These are phyloP conservation scores for Soucietia sequanensis DNA, from an alignment of 805 yeast genomes.

Conservation along the genomic window DNA sequence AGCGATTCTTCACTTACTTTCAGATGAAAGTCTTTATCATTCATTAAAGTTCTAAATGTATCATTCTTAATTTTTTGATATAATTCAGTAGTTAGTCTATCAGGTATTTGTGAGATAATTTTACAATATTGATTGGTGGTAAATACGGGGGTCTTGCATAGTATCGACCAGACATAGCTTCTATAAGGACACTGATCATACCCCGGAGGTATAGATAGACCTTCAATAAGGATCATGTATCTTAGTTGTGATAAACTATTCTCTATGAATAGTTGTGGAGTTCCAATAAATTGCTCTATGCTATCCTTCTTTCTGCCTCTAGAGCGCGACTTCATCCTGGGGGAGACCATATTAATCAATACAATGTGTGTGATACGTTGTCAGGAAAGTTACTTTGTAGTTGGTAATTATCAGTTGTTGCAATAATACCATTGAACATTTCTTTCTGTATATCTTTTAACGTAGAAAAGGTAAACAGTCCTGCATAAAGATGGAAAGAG, in stretches of 20 bases:
- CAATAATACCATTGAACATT: too few relatives aligned
- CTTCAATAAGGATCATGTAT: slow-evolving; percentile 42
- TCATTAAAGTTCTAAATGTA: slow-evolving; percentile 79
- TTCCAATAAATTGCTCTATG: slow-evolving; percentile 36
- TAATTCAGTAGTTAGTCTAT: slow-evolving; percentile 41
- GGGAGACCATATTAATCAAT: too few relatives aligned
- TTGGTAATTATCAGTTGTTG: too few relatives aligned
- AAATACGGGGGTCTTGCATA: slow-evolving; percentile 61
- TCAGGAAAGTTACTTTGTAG: too few relatives aligned
- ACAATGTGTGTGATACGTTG: too few relatives aligned
- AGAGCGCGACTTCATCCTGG: not conserved
- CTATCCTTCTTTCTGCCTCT: slow-evolving; percentile 38
- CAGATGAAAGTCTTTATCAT: slow-evolving; percentile 61
- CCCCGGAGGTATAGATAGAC: slow-evolving; percentile 39
- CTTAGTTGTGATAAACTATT: slow-evolving; percentile 33
- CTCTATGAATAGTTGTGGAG: slow-evolving; percentile 34
- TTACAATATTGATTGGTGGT: slow-evolving; percentile 55
- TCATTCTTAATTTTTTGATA: slow-evolving; percentile 78
- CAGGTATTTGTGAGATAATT: slow-evolving; percentile 53
- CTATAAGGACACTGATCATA: slow-evolving; percentile 64
- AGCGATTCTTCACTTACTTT: slow-evolving; percentile 70
- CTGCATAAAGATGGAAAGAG: not conserved
- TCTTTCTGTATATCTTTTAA: too few relatives aligned
- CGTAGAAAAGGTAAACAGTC: too few relatives aligned
- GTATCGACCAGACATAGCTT: slow-evolving; percentile 76